Evolutionary conservation across 345 rosid species (phyloP), one percentile per base, ranked within the genome.

Genomic region (Theobroma cacao): DNA sequence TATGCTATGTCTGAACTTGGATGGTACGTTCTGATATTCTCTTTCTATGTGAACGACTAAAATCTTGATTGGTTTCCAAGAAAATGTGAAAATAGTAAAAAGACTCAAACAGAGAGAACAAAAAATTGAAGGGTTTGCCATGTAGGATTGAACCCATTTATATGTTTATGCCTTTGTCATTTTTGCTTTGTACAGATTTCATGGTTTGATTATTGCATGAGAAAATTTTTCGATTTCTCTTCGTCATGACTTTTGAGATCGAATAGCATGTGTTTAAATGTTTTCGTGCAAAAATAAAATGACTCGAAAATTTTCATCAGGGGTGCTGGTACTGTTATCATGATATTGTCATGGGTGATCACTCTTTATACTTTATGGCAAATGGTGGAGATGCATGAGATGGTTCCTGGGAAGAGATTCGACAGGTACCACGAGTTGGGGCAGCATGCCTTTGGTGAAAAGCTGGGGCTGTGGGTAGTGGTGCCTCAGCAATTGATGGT

Each of bases 321-420:
- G 93, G 92, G 94, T 63, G 90, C 97, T 28, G 97, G 91, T 41
- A 77, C 82, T 24, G 79, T 80, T 0, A 45, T 88, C 7, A 41
- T 91, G 91, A 20, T 82, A 6, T 9, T 90, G 77, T 93, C 94
- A 75, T 93, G 96, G 98, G 9, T 88, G 12, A 88, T 93, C n/a
- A 91, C 94, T 2, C 65, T 93, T 0, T 91, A 91, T 62, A 91
- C 98, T 2, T 50, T 90, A 33, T 91, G 97, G 94, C 94, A 91
- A 81, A 93, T 91, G 93, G 92, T 93, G 83, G 90, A 93, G 82
- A 89, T 93, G 98, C 98, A 93, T 18, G 96, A 93, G 85, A 86
- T 84, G 53, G 90, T 88, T 34, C 90, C 89, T 0, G 92, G 97
- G 13, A 90, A 86, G 86, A 86, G 94, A 62, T 86, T 93, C 28